Evolutionary conservation across 1,284 basidiomycete genomes (phyloP), one percentile per base, ranked within the genome.

Genomic region (Neotropicomus parvogracilis): DNA sequence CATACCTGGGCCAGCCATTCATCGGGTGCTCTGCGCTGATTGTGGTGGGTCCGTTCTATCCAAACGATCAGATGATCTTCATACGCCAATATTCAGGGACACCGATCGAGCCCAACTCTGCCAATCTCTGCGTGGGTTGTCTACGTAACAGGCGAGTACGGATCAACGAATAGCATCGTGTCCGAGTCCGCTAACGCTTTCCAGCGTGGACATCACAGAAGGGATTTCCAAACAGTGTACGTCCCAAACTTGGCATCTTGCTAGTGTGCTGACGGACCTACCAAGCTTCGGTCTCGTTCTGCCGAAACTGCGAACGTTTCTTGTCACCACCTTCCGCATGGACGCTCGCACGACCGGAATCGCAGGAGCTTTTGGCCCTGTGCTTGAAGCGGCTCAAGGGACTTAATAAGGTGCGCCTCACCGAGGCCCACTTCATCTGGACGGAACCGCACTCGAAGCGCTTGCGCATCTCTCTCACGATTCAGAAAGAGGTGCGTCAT

Each of bases 401-500:
- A 20, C 76, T 99, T 28, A 88, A 84, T 62, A 95, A 94, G 75
- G 94, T 99, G 44, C 88, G 95, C 28, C 73, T 99, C 36, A 97
- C 97, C 31, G 95, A 99, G 56, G 95, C 95, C 0, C 91, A 93
- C 56, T 99, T 99, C 68, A 93, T 99, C 64, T 99, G 97, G 95
- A 99, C 95, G 9, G 97, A 99, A 66, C 95, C 95, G 2, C 95
- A 99, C 72, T 94, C 90, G 44, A 95, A 95, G 67, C 81, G 97
- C 43, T 69, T 99, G 53, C 82, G 92, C 44, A 85, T 99, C 54
- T 97, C 97, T 54, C 74, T 99, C 60, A 98, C 95, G 0, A 95
- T 99, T 46, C 97, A 99, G 72, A 98, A 99, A 73, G 97, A 99
- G 78, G 91, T 91, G 47, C 20, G 75, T 61, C n/a, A 6, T 24